phyloP scores from a whole-genome alignment of 345 rosid genomes.

The Moricandia arvensis region DNA sequence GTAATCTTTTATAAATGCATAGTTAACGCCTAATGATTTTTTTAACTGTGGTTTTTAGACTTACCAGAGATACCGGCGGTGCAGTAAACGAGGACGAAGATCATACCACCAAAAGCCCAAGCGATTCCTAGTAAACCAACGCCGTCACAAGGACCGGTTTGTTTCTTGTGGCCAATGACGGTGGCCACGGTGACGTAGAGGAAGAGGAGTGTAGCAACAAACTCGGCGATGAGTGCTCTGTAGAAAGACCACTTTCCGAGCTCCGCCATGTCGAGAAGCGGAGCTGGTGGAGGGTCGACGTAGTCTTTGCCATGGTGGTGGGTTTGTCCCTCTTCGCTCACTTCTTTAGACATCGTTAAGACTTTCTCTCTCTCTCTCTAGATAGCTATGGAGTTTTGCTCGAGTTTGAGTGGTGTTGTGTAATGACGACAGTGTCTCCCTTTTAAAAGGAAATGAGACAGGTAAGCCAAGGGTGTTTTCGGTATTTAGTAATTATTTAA shows the following conservation, averaged over 20 bases:
- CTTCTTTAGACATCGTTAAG: conserved; percentile 69
- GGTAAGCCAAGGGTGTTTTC: conserved; percentile 47
- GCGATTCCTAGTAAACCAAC: conserved; percentile 92
- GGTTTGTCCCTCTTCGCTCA: conserved; percentile 65
- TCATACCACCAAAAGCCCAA: conserved; percentile 95
- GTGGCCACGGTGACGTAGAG: conserved; percentile 88
- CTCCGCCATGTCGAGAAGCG: conserved; percentile 61
- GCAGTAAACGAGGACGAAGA: conserved; percentile 55
- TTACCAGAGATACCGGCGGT: conserved; percentile 88
- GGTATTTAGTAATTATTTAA: conserved; percentile 30
- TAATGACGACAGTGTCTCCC: conserved; percentile 25
- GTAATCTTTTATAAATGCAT: too few relatives aligned
- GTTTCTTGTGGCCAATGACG: conserved; percentile 74
- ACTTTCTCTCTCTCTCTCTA: not conserved
- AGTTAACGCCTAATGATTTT: too few relatives aligned
- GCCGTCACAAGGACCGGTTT: conserved; percentile 60
- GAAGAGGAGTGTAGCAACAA: conserved; percentile 89
- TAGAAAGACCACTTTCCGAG: conserved; percentile 80
- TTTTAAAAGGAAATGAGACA: conserved; percentile 24
- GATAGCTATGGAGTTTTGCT: conserved; percentile 8
- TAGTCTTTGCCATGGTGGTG: conserved; percentile 70
- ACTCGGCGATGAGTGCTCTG: conserved; percentile 95
- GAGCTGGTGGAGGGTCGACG: conserved; percentile 98
- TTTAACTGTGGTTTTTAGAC: too few relatives aligned
- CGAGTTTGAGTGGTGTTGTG: not conserved